Evolutionary conservation across 176 grass and related monocot genomes (phyloP).

Genomic region (Musa itinerans): DNA sequence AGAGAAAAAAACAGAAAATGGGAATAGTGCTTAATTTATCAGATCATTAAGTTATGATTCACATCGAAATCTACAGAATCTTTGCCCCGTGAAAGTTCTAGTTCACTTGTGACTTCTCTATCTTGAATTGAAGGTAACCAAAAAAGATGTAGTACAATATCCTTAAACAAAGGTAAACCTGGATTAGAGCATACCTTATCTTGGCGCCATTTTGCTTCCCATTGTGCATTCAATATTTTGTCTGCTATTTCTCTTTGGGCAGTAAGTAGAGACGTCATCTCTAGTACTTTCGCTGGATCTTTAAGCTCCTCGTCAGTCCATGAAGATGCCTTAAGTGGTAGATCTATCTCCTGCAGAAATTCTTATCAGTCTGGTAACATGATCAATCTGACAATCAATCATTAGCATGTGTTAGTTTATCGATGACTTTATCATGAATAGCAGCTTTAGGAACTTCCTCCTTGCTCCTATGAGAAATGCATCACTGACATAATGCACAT

Average conservation of each 20-base stretch:
- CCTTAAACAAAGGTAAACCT: neutral
- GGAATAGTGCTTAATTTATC: too few relatives aligned
- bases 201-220: slow-evolving; percentile 34
- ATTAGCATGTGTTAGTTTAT: neutral
- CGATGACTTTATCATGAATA: neutral
- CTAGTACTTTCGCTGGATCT: slow-evolving; percentile 24
- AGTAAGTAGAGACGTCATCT: slow-evolving; percentile 28
- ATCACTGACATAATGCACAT: too few relatives aligned
- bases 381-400: neutral
- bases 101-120: too few relatives aligned
- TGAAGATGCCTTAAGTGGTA: slow-evolving; percentile 28
- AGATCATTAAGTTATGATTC: too few relatives aligned
- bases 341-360: slow-evolving; percentile 27
- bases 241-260: slow-evolving; percentile 35
- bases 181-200: slow-evolving; percentile 17
- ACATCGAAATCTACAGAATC: too few relatives aligned
- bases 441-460: too few relatives aligned
- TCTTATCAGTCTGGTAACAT: neutral
- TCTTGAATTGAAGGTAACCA: neutral
- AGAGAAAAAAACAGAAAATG: too few relatives aligned
- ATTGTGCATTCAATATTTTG: slow-evolving; percentile 26
- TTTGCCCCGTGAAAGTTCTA: too few relatives aligned
- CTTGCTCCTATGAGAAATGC: too few relatives aligned
- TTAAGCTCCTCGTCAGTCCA: slow-evolving; percentile 32
- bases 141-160: neutral